Base-by-base conservation (phyloP, 805 yeast genomes). In the Saturnispora quitensis region DNA sequence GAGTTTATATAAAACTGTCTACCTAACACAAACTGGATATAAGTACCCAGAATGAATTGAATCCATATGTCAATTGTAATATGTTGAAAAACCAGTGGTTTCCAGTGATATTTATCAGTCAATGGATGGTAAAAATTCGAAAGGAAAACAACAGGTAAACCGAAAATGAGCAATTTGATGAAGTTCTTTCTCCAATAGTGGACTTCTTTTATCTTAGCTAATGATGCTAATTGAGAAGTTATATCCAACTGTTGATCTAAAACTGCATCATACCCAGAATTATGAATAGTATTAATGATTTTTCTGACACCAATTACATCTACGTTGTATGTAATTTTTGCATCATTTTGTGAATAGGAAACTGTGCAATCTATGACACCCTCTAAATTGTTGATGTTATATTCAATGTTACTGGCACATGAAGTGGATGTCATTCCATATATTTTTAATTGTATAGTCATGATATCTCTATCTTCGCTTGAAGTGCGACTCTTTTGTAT, bases 121-220 rank as follows among this genome's bases (percentile, higher is more conserved):
- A 64, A 58, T 64, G 68, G 63, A 50, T 81, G 83, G 54, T 68
- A 61, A 0, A 81, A 61, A 65, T 81, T 78, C 36, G 79, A 60
- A 55, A 83, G 66, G 4, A 70, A 63, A 28, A 78, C 58, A 6
- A 88, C 77, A 0, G 96, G 89, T 0, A 80, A 27, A 0, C 95
- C 90, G 52, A 81, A 69, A 0, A 73, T 22, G 3, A 81, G 60
- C 6, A 89, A 65, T 48, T 68, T 73, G 50, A 77, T 54, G 53
- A 86, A 78, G 53, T 74, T 81, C 9, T 64, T 56, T 53, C 73
- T 76, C 95, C 97, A 93, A 60, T 75, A 79, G 48, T 71, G 68
- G 44, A 87, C 82, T 56, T 91, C 97, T 58, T 82, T 80, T 8
- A 77, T 73, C 58, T 86, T 81, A 1, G 87, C 73, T 28, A 93